These are phyloP conservation scores for Podaxis pistillaris DNA, from an alignment of 768 basidiomycete genomes.

Conservation along the genomic window DNA sequence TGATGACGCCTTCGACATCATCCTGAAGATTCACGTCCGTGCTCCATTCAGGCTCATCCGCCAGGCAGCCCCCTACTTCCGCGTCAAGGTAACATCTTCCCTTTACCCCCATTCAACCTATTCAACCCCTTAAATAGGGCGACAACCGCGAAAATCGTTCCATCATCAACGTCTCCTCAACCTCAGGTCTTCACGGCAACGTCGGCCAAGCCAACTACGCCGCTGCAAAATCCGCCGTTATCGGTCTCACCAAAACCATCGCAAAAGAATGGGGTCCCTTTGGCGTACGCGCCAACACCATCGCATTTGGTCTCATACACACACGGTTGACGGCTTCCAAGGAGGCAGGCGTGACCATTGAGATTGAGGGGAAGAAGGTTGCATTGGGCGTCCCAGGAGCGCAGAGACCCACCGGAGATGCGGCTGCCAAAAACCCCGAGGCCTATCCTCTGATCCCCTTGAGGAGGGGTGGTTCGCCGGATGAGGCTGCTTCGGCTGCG, in stretches of 20 bases:
- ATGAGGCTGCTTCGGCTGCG: conserved; percentile 74
- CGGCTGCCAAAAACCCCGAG: conserved; percentile 26
- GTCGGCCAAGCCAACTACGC: conserved; percentile 86
- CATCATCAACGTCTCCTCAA: conserved; percentile 81
- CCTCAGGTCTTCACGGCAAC: conserved; percentile 82
- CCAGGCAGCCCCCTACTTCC: conserved; percentile 83
- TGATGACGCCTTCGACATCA: conserved; percentile 80
- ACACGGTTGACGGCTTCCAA: conserved; percentile 83
- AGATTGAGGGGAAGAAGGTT: conserved; percentile 82
- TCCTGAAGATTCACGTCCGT: conserved; percentile 81
- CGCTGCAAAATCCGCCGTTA: conserved; percentile 73
- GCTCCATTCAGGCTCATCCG: conserved; percentile 85
- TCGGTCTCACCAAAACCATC: conserved; percentile 82
- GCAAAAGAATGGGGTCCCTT: conserved; percentile 87
- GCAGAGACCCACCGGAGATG: conserved; percentile 29
- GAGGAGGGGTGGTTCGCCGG: conserved; percentile 60
- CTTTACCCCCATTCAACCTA: not conserved
- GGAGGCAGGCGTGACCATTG: conserved; percentile 72
- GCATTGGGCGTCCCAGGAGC: conserved; percentile 75
- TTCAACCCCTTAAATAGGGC: conserved; percentile 30
- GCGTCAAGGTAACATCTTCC: conserved; percentile 53
- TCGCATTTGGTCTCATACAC: conserved; percentile 76
- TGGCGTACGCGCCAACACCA: conserved; percentile 78
- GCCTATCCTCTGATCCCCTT: conserved; percentile 57
- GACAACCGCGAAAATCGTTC: conserved; percentile 65